phyloP scores from a whole-genome alignment of 2,329 filamentous ascomycete genomes.

The Chrysoporthe cubensis region DNA sequence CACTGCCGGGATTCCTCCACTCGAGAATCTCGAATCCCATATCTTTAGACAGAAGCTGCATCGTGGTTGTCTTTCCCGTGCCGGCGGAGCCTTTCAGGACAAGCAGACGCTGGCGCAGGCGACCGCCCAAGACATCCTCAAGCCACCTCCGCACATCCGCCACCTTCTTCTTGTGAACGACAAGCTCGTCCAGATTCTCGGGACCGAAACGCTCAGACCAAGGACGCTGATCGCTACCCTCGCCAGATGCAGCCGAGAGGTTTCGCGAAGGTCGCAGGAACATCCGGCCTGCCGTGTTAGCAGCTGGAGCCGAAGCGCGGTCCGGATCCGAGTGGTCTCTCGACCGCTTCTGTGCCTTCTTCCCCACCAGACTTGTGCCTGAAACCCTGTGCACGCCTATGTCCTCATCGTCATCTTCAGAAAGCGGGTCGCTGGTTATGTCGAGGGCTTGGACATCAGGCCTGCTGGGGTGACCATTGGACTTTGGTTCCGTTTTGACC shows the following conservation, averaged over 20 bases:
- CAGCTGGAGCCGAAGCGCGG: constrained; percentile 32
- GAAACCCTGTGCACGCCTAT: constrained; percentile 55
- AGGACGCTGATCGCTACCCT: constrained; percentile 62
- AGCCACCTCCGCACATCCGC: constrained; percentile 84
- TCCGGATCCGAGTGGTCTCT: constrained; percentile 39
- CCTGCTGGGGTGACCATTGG: constrained; percentile 34
- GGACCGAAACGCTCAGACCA: constrained; percentile 90
- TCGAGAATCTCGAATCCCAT: constrained; percentile 79
- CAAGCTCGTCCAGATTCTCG: constrained; percentile 76
- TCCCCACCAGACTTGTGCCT: constrained; percentile 58
- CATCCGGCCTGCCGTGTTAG: constrained; percentile 49
- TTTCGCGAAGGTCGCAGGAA: constrained; percentile 52
- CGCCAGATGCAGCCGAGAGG: constrained; percentile 35
- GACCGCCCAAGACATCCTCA: constrained; percentile 70
- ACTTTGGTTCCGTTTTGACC: constrained; percentile 41
- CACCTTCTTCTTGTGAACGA: constrained; percentile 94
- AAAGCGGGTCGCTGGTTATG: constrained; percentile 60
- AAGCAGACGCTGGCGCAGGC: constrained; percentile 71
- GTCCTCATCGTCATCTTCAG: constrained; percentile 64
- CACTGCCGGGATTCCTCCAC: constrained; percentile 82
- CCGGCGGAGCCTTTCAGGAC: constrained; percentile 90
- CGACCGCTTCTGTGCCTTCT: constrained; percentile 59
- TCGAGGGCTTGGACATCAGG: constrained; percentile 42
- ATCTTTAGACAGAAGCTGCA: constrained; percentile 77
- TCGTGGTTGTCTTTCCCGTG: constrained; percentile 88